Evolutionary conservation across 1,139 yeast genomes (phyloP), one percentile per base, ranked within the genome.

Genomic region (Eremothecium gossypii): DNA sequence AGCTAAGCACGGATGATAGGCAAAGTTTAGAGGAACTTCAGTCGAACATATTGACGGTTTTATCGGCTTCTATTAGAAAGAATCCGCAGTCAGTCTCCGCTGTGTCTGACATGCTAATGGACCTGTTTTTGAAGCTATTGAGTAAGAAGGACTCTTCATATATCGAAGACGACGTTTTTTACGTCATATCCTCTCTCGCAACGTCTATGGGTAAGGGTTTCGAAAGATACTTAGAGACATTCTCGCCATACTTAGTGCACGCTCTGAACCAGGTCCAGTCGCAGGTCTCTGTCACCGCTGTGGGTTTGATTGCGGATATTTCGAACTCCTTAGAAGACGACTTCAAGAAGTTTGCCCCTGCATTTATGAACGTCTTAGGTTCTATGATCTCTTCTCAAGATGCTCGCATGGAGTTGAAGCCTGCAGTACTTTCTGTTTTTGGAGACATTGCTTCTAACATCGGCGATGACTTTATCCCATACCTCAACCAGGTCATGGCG

Each of bases 231-330:
- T 77, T 89, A 79, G 80, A 76, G 45, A 75, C 83, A 3, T 85
- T 91, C 61, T 70, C 84, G 49, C 97, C 97, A 42, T 87, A 71
- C 61, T 71, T 91, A 61, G 77, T 79, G 14, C 72, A 73, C 48
- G 95, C 95, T 0, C 71, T 91, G 50, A 76, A 77, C 54, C 89
- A 86, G 63, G 78, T 84, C 8, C 95, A 86, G 39, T 77, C 87
- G 7, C 84, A 89, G 35, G 79, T 87, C 17, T 80, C 95, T 54
- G 76, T 74, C 49, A 84, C 95, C 10, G 95, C 97, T 2, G 86
- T 91, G 46, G 97, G 98, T 4, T 74, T 93, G 45, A 89, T 91
- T 46, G 96, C 96, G n/a, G 98, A 91, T 65, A 81, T 91, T 53
- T 77, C 95, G n/a, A 95, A 87, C 58, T 83, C 96, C 1, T 71